These are phyloP conservation scores for Phaeodactylum tricornutum DNA, from an alignment of 108 stramenopile genomes.

Conservation along the genomic window DNA sequence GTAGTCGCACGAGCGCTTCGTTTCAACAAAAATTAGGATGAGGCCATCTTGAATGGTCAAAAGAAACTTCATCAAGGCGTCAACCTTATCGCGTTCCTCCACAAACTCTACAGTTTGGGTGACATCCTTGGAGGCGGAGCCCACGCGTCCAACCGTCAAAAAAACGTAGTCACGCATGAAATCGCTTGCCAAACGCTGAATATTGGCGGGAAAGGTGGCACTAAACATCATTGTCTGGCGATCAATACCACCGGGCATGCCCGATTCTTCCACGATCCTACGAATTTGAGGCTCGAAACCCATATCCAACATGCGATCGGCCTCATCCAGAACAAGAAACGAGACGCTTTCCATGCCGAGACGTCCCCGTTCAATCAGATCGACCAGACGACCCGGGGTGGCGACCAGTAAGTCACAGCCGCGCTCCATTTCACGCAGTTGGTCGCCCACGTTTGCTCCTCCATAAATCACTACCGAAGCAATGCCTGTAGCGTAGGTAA, in stretches of 20 bases:
- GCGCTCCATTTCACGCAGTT: slow-evolving; percentile 75
- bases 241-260: slow-evolving; percentile 58
- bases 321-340: slow-evolving; percentile 96
- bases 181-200: slow-evolving; percentile 87
- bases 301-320: slow-evolving; percentile 99
- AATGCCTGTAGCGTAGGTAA: slow-evolving; percentile 94
- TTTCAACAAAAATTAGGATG: slow-evolving; percentile 96
- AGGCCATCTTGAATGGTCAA: slow-evolving; percentile 85
- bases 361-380: slow-evolving; percentile 89
- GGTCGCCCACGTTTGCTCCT: slow-evolving; percentile 91
- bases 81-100: slow-evolving; percentile 86
- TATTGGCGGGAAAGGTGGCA: slow-evolving; percentile 94
- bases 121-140: slow-evolving; percentile 86
- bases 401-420: slow-evolving; percentile 95
- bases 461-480: slow-evolving; percentile 92
- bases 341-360: slow-evolving; percentile 74
- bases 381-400: slow-evolving; percentile 96
- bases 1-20: slow-evolving; percentile 93
- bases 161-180: slow-evolving; percentile 95
- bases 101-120: slow-evolving; percentile 89
- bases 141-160: slow-evolving; percentile 94
- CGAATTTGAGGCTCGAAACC: slow-evolving; percentile 91
- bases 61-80: slow-evolving; percentile 74
- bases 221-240: slow-evolving; percentile 97
- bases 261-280: slow-evolving; percentile 71